Percentiles rank a stretch among this genome's conserved stretches.
These are phyloP conservation scores for Starmerella sirachaensis DNA, from an alignment of 805 yeast genomes.

Conservation along the genomic window DNA sequence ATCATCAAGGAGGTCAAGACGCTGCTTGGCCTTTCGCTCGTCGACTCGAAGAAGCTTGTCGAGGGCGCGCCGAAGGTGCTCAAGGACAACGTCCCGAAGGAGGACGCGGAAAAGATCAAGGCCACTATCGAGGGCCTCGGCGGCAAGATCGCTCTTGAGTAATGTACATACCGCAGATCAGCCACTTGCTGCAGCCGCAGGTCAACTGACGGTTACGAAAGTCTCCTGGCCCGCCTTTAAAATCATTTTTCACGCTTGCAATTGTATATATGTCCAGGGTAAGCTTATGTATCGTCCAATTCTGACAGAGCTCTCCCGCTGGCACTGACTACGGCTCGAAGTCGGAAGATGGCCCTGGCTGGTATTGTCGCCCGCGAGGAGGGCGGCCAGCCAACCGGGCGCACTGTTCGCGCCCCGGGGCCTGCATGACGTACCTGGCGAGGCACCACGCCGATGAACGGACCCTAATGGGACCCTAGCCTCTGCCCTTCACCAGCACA, in stretches of 20 bases:
- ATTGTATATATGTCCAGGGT: neutral
- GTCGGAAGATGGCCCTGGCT: too few species aligned
- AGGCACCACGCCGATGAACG: too few species aligned
- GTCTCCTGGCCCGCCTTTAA: neutral
- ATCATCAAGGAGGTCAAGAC: slow-evolving; percentile 93
- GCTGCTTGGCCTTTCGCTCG: slow-evolving; percentile 80
- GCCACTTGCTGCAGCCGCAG: neutral
- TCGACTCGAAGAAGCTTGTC: slow-evolving; percentile 94
- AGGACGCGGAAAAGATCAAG: slow-evolving; percentile 95
- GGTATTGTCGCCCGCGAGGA: too few species aligned
- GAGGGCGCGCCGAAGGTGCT: slow-evolving; percentile 94
- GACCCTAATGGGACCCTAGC: too few species aligned
- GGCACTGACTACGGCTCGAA: too few species aligned
- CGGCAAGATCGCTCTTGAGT: slow-evolving; percentile 85
- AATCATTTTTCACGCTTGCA: too few species aligned
- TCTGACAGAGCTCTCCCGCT: too few species aligned
- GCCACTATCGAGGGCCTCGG: slow-evolving; percentile 86
- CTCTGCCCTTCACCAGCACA: too few species aligned
- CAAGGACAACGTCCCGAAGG: slow-evolving; percentile 93
- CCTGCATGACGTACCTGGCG: too few species aligned
- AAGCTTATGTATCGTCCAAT: too few species aligned
- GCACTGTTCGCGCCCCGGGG: too few species aligned
- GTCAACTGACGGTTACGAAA: neutral
- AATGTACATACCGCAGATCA: slow-evolving; percentile 23
- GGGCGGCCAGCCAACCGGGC: too few species aligned